Conservation (phyloP, 345 rosid genomes). For the Eucalyptus cloeziana region DNA sequence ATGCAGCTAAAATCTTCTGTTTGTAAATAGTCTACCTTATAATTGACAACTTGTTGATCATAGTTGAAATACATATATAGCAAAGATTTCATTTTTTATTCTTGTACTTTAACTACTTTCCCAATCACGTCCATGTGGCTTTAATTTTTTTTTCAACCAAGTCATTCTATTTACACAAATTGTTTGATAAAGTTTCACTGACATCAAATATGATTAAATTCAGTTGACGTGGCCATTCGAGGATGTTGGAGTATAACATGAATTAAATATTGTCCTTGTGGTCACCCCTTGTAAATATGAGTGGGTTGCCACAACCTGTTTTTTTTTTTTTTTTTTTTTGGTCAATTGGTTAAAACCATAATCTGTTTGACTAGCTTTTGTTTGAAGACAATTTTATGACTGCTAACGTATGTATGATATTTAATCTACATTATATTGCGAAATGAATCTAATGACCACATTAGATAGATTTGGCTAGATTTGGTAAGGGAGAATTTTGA, state of each 20-base stretch:
- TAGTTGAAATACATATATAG: not conserved
- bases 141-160: not conserved
- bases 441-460: too few relatives aligned
- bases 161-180: not conserved
- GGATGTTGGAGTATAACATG: not conserved
- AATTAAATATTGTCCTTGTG: not conserved
- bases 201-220: too few relatives aligned
- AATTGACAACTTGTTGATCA: not conserved
- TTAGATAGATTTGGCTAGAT: too few relatives aligned
- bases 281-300: not conserved
- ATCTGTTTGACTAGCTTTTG: too few relatives aligned
- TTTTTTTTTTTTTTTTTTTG: too few relatives aligned
- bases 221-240: rapidly evolving
- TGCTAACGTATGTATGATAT: not conserved
- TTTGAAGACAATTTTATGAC: not conserved
- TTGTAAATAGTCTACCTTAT: not conserved
- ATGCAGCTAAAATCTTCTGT: not conserved
- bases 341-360: too few relatives aligned
- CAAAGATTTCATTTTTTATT: not conserved
- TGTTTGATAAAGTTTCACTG: rapidly evolving
- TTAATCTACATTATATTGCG: not conserved
- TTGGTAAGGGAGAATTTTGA: rapidly evolving
- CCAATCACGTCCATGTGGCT: not conserved
- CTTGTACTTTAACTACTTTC: not conserved
- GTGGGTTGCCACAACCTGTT: too few relatives aligned